Percentiles rank a stretch among this genome's conserved stretches.
Conservation (phyloP, 768 basidiomycete species). For the Hypsizygus marmoreus region DNA sequence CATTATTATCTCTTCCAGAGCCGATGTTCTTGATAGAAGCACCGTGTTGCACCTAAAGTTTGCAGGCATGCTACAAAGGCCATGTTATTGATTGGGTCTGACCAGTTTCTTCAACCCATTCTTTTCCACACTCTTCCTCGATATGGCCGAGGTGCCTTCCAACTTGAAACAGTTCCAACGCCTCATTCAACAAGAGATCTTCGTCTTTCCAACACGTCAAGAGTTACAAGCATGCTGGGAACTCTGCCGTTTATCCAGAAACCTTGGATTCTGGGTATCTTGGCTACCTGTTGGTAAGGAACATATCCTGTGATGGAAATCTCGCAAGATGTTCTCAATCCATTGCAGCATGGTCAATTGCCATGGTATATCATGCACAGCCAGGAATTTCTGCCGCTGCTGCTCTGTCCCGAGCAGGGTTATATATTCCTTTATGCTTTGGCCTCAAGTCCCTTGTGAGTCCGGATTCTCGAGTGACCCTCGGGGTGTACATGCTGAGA, state of each 20-base stretch:
- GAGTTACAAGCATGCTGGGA: conserved; percentile 33
- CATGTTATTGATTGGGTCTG: no score
- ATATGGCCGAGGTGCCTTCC: no score
- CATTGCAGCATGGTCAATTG: conserved; percentile 30
- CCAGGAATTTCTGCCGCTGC: conserved; percentile 16
- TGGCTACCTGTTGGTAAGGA: conserved; percentile 28
- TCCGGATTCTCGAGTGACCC: not conserved
- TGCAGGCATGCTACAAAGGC: no score
- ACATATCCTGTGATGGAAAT: not conserved
- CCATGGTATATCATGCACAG: conserved; percentile 31
- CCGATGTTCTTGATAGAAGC: no score
- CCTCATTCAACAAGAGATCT: no score
- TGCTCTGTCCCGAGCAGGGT: conserved; percentile 19
- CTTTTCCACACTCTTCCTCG: no score
- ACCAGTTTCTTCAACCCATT: no score
- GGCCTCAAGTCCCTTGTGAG: conserved; percentile 32
- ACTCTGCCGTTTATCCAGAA: conserved; percentile 31
- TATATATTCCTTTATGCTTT: conserved; percentile 30
- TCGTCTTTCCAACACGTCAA: not conserved
- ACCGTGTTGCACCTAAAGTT: no score
- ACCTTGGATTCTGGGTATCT: conserved; percentile 34
- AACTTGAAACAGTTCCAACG: no score
- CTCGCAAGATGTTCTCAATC: not conserved
- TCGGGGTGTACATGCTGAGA: not conserved
- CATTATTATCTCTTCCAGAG: no score